A percentile compares a stretch with the other conserved stretches of the same genome.
Conservation (phyloP, 139 green algal species). For the Picochlorum sp. region DNA sequence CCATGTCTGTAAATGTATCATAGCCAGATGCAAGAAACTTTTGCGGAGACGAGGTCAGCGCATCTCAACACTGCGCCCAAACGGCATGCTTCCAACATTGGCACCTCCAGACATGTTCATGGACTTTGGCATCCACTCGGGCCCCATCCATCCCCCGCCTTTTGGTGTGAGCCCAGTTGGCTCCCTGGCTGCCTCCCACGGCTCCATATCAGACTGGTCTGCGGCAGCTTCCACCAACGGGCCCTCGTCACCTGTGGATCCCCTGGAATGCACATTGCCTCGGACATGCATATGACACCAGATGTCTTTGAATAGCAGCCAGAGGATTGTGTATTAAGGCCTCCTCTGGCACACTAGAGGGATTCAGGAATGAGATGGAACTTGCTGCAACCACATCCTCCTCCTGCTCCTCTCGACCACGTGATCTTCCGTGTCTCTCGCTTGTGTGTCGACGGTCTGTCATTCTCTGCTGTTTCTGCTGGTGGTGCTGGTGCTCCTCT, state of each 20-base stretch:
- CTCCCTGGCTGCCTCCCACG: neutral
- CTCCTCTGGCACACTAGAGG: constrained; percentile 6
- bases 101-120: constrained; percentile 1
- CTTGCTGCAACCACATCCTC: neutral
- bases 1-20: constrained; percentile 35
- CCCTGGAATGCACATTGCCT: constrained; percentile 26
- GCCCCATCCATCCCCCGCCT: constrained; percentile 19
- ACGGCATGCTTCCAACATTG: neutral
- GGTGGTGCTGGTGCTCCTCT: constrained; percentile 15
- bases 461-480: neutral
- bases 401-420: neutral
- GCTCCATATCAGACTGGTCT: neutral
- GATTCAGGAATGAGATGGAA: neutral
- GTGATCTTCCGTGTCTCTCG: neutral
- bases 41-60: neutral
- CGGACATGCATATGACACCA: constrained; percentile 16
- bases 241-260: neutral
- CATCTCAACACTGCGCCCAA: constrained; percentile 1
- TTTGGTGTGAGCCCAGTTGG: constrained; percentile 11
- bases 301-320: constrained; percentile 8
- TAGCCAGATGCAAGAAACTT: neutral
- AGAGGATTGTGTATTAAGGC: constrained; percentile 22
- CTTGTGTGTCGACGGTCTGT: neutral
- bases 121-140: neutral
- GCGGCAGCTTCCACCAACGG: neutral